A percentile compares a stretch with the other conserved stretches of the same genome.
These are phyloP conservation scores for Erodium trifolium DNA, from an alignment of 441 rosid genomes.

Conservation along the genomic window DNA sequence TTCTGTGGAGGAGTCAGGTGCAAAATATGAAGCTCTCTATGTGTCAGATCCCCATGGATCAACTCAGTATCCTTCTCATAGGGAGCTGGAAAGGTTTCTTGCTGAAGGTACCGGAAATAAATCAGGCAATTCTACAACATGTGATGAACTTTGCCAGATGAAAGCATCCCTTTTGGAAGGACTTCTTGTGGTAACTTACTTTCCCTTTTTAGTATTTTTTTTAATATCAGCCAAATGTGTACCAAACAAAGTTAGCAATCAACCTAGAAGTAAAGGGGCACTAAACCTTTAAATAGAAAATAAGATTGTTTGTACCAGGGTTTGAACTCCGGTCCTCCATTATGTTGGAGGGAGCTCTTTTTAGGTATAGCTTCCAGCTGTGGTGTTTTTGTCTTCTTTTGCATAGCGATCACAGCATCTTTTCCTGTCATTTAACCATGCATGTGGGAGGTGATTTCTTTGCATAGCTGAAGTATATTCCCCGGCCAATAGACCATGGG, in stretches of 20 bases:
- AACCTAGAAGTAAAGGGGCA: too few species aligned
- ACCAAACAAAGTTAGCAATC: too few species aligned
- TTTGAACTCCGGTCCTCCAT: too few species aligned
- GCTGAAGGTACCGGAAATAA: constrained; percentile 2
- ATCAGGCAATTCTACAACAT: neutral
- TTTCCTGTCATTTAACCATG: neutral
- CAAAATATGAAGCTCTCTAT: constrained; percentile 65
- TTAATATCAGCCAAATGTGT: too few species aligned
- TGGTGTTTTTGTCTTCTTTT: neutral
- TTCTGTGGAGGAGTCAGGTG: constrained; percentile 54
- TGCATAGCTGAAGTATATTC: neutral
- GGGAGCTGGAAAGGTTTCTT: constrained; percentile 16
- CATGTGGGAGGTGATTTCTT: neutral
- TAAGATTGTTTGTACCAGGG: too few species aligned
- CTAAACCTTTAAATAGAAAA: too few species aligned
- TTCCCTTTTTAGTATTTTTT: too few species aligned
- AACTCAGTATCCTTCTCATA: constrained; percentile 45
- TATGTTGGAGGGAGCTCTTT: neutral
- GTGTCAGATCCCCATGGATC: constrained; percentile 62
- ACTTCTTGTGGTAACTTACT: constrained; percentile 2
- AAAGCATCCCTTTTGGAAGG: constrained; percentile 8
- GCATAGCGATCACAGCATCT: neutral
- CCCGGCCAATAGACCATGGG: too few species aligned
- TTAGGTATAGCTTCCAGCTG: neutral
- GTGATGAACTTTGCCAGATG: constrained; percentile 10